Percentiles rank a stretch among this genome's conserved stretches.
These are phyloP conservation scores for Leccinum obscurum DNA, from an alignment of 768 basidiomycete genomes.

Conservation along the genomic window DNA sequence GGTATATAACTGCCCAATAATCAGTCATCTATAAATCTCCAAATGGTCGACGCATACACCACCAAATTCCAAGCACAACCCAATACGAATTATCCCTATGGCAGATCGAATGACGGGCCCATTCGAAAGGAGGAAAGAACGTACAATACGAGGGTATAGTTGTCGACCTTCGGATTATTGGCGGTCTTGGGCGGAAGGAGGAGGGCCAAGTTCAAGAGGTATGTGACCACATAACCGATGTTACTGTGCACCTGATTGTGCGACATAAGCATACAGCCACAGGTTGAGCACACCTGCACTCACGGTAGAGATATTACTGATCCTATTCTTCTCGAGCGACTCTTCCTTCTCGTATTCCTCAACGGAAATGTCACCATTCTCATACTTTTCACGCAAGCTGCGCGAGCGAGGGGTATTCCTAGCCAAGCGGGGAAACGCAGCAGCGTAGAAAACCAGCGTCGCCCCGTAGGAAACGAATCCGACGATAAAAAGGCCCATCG, in stretches of 20 bases:
- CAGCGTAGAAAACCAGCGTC: conserved; percentile 79
- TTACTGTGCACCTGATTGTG: conserved; percentile 65
- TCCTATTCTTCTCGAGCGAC: conserved; percentile 79
- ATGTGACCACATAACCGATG: conserved; percentile 66
- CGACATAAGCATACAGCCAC: neutral
- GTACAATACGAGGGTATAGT: conserved; percentile 71
- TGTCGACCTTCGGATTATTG: conserved; percentile 63
- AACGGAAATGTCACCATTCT: conserved; percentile 54
- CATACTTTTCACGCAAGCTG: conserved; percentile 52
- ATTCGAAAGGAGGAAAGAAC: conserved; percentile 20
- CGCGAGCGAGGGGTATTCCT: conserved; percentile 71
- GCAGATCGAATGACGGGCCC: neutral
- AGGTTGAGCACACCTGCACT: conserved; percentile 11
- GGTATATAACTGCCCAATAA: conserved; percentile 58
- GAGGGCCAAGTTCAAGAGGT: conserved; percentile 67
- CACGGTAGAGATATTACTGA: conserved; percentile 84
- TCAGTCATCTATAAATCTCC: neutral
- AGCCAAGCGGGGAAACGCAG: conserved; percentile 77
- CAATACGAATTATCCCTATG: conserved; percentile 68
- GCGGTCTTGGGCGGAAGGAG: conserved; percentile 51
- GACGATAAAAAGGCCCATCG: conserved; percentile 78
- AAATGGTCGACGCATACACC: conserved; percentile 56
- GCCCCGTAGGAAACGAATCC: conserved; percentile 80
- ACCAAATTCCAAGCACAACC: conserved; percentile 83
- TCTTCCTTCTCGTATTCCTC: conserved; percentile 75